These are phyloP conservation scores for Tolypocladium ovalisporum DNA, from an alignment of 2,329 filamentous ascomycete species.

Conservation along the genomic window DNA sequence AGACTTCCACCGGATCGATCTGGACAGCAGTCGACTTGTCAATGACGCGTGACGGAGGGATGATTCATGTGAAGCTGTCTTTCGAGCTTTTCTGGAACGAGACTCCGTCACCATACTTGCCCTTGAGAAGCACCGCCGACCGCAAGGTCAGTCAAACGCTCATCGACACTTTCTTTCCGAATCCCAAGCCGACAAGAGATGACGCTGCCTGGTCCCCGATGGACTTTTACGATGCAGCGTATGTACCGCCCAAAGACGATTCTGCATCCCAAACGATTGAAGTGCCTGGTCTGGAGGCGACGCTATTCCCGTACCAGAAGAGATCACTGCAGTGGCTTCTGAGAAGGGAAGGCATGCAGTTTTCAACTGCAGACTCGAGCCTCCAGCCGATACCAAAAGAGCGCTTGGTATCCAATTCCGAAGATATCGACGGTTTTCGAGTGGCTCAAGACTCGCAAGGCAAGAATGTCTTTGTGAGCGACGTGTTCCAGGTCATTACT, in stretches of 20 bases:
- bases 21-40: constrained; percentile 21
- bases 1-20: constrained; percentile 17
- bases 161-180: constrained; percentile 24
- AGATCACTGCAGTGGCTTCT: constrained; percentile 62
- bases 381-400: constrained; percentile 9
- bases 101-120: constrained; percentile 18
- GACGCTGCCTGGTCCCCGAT: constrained; percentile 30
- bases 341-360: constrained; percentile 49
- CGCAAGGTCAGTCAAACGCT: constrained; percentile 22
- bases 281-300: constrained; percentile 33
- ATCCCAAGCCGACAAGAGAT: not conserved
- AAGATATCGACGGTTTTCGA: constrained; percentile 17
- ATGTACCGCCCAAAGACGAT: constrained; percentile 42
- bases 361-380: constrained; percentile 15
- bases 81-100: constrained; percentile 32
- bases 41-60: constrained; percentile 15
- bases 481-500: constrained; percentile 49
- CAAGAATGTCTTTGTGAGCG: constrained; percentile 43
- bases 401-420: not conserved
- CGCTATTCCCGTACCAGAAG: constrained; percentile 62
- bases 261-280: constrained; percentile 23
- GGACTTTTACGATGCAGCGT: constrained; percentile 60
- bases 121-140: constrained; percentile 17
- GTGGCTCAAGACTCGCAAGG: constrained; percentile 21
- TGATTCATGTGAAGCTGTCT: constrained; percentile 18